These are phyloP conservation scores for Chamaenerion angustifolium DNA, from an alignment of 345 rosid species.

Conservation along the genomic window DNA sequence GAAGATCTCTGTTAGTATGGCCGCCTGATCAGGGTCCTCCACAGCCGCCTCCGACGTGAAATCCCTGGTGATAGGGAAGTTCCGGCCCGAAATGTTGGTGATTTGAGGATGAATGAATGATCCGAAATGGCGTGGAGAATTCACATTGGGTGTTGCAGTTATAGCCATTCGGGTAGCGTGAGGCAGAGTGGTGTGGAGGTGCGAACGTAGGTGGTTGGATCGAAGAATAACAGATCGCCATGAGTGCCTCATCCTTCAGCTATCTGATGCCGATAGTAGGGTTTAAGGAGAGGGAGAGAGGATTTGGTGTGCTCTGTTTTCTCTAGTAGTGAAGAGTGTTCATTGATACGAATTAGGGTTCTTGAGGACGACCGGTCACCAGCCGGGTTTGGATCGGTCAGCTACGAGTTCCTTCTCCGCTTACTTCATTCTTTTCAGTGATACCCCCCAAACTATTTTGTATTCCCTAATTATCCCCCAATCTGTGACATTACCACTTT, in stretches of 20 bases:
- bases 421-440: too few species aligned
- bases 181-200: neutral
- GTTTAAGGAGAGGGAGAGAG: neutral
- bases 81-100: conserved; percentile 5
- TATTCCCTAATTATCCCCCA: too few species aligned
- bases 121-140: conserved; percentile 21
- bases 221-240: conserved; percentile 54
- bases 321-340: neutral
- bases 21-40: conserved; percentile 23
- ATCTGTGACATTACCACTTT: too few species aligned
- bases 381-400: too few species aligned
- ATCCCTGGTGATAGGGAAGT: conserved; percentile 9
- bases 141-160: conserved; percentile 22
- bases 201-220: conserved; percentile 14
- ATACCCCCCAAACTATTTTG: too few species aligned
- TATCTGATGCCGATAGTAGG: conserved; percentile 1
- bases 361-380: too few species aligned
- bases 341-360: too few species aligned
- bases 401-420: too few species aligned
- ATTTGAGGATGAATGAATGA: conserved; percentile 6
- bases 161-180: conserved; percentile 9
- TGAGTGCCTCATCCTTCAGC: conserved; percentile 42
- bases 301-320: neutral
- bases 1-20: conserved; percentile 31
- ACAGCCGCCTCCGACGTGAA: conserved; percentile 52